Base-by-base conservation (phyloP, 169 alveolate species). In the Perkinsus marinus region DNA sequence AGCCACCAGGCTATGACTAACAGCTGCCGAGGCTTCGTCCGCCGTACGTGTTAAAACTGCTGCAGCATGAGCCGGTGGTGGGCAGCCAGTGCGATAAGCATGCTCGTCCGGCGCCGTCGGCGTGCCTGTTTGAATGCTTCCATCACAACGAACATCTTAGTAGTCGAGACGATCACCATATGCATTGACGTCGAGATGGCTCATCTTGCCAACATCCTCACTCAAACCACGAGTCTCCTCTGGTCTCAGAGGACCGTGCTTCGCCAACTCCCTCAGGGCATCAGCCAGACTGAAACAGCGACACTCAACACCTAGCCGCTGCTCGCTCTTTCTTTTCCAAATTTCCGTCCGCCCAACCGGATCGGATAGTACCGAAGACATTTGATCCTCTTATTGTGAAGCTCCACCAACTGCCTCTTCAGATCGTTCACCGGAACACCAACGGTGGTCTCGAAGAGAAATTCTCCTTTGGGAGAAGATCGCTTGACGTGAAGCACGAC, bases 201-300 rank as follows among this genome's bases (percentile, higher is more conserved):
- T 2, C n/a, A 30, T 17, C 90, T 91, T 92, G 68, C 96, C 93
- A 90, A 96, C 98, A 89, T 96, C 97, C 91, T 97, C 99, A 34
- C 97, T 94, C 89, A 98, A 93, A 39, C 99, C 99, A 47, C 99
- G 95, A 6, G 97, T 93, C 93, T 96, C 99, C 93, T 98, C 99
- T 0, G 99, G 98, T 92, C 98, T 95, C 91, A 97, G 92, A 39
- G 98, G 98, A 39, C 99, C 99, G 92, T 97, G 96, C 39, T 96
- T 96, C 30, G 98, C 98, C 92, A 98, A 93, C 79, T 97, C 99
- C 92, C 94, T 97, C 39, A 96, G 93, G 22, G 97, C 96, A 39
- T 95, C 97, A 41, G 97, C 94, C 69, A 96, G 94, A 41, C 46
- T 41, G 46, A 41, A 41, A 41, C 10, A 10, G 46, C 46, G 46